Percentiles rank a stretch among this genome's conserved stretches.
phyloP scores from a whole-genome alignment of 768 basidiomycete genomes.

The Pleurotus platypus region DNA sequence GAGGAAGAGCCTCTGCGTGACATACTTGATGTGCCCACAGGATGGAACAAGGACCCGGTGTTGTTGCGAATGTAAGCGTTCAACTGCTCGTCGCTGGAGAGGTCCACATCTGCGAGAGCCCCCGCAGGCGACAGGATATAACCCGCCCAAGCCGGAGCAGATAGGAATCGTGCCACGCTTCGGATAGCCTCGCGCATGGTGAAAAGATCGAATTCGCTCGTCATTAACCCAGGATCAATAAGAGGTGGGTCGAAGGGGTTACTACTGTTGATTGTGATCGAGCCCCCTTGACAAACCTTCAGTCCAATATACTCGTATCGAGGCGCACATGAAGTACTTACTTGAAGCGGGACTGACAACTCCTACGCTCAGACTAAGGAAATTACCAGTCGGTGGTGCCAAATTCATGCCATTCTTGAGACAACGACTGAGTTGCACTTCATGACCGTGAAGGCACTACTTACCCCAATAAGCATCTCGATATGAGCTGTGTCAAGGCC shows the following conservation, averaged over 20 bases:
- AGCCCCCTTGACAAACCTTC: constrained; percentile 16
- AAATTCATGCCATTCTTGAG: background rate
- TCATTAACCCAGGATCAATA: constrained; percentile 21
- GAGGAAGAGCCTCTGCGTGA: constrained; percentile 16
- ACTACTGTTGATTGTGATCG: constrained; percentile 21
- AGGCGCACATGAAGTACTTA: background rate
- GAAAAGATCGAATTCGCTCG: constrained; percentile 18
- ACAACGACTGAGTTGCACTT: background rate
- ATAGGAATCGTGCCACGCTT: constrained; percentile 19
- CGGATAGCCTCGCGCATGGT: constrained; percentile 24
- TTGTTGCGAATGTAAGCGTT: constrained; percentile 19
- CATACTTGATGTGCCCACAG: constrained; percentile 27
- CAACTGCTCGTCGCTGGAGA: constrained; percentile 22
- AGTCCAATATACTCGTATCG: background rate
- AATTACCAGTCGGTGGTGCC: constrained; percentile 12
- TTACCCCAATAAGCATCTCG: constrained; percentile 29
- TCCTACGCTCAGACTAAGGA: background rate
- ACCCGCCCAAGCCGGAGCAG: constrained; percentile 22
- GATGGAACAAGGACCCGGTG: constrained; percentile 21
- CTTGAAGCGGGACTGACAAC: background rate
- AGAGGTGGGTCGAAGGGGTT: constrained; percentile 22
- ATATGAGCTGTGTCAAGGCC: constrained; percentile 31
- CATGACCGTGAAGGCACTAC: background rate
- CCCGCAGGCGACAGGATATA: constrained; percentile 19
- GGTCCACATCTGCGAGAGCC: constrained; percentile 17